Evolutionary conservation across 768 basidiomycete genomes (phyloP).

Genomic region (Suillus brevipes): DNA sequence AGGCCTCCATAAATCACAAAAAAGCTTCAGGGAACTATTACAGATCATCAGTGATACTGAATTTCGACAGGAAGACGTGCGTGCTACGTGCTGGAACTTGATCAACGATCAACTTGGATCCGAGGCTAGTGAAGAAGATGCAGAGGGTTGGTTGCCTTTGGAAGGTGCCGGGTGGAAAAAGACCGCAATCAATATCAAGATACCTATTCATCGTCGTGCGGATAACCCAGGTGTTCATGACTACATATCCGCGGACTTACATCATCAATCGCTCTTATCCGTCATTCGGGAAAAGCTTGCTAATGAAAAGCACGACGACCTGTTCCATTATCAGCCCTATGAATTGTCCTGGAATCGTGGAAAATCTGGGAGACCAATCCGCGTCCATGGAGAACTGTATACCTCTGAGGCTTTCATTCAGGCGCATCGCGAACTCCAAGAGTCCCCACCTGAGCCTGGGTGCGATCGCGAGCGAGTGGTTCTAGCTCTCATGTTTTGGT

Average conservation of each 20-base stretch:
- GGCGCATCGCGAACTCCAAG: conserved; percentile 19
- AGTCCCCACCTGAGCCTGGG: conserved; percentile 14
- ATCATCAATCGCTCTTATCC: conserved; percentile 14
- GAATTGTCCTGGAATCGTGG: conserved; percentile 14
- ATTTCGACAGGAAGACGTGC: conserved; percentile 7
- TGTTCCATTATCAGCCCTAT: conserved; percentile 26
- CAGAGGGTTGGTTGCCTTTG: neutral
- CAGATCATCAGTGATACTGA: conserved; percentile 10
- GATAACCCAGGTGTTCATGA: conserved; percentile 9
- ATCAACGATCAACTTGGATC: conserved; percentile 5
- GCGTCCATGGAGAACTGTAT: conserved; percentile 23
- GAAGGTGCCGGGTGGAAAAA: conserved; percentile 20
- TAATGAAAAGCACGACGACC: conserved; percentile 5
- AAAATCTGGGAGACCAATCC: neutral
- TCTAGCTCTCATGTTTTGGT: conserved; percentile 30
- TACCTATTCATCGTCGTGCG: conserved; percentile 11
- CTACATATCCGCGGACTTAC: conserved; percentile 4
- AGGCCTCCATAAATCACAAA: conserved; percentile 20
- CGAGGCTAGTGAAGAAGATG: neutral
- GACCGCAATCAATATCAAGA: conserved; percentile 7
- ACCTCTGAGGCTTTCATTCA: conserved; percentile 18
- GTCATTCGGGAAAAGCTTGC: conserved; percentile 19
- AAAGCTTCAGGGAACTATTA: conserved; percentile 15
- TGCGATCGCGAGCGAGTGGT: conserved; percentile 18
- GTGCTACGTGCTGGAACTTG: neutral